Percentiles rank a stretch among this genome's conserved stretches.
phyloP scores from a whole-genome alignment of 2,329 filamentous ascomycete species.

The Pestalotiopsis sp. region DNA sequence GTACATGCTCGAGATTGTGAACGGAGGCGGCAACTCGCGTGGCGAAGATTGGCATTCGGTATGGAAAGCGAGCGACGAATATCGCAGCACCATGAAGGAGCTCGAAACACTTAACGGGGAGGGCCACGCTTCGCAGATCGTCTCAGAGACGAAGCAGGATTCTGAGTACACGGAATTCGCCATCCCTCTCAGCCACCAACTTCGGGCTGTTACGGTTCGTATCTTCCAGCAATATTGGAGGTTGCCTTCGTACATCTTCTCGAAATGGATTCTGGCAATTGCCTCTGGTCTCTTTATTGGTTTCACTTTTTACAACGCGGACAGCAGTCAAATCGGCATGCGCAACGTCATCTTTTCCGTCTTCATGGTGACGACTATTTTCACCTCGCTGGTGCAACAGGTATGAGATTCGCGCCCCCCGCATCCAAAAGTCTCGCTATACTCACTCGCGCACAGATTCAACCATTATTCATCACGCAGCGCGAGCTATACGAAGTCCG shows the following conservation, averaged over 20 bases:
- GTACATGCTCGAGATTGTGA: slow-evolving; percentile 57
- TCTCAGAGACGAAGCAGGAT: slow-evolving; percentile 19
- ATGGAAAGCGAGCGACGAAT: slow-evolving; percentile 57
- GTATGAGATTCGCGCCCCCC: background rate
- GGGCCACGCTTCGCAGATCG: background rate
- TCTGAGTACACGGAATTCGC: slow-evolving; percentile 68
- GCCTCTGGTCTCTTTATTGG: slow-evolving; percentile 65
- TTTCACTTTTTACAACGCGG: slow-evolving; percentile 67
- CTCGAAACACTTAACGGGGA: slow-evolving; percentile 13
- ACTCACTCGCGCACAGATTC: slow-evolving; percentile 50
- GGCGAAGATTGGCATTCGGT: slow-evolving; percentile 36
- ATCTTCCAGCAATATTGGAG: slow-evolving; percentile 87
- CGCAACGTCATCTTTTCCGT: slow-evolving; percentile 75
- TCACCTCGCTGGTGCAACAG: slow-evolving; percentile 67
- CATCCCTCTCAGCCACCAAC: slow-evolving; percentile 69
- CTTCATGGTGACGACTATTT: slow-evolving; percentile 78
- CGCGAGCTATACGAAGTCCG: slow-evolving; percentile 78
- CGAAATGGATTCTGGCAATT: slow-evolving; percentile 66
- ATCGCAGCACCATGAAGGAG: slow-evolving; percentile 15
- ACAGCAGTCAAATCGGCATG: slow-evolving; percentile 65
- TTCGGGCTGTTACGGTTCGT: slow-evolving; percentile 65
- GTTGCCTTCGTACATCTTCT: slow-evolving; percentile 76
- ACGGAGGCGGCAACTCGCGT: slow-evolving; percentile 48
- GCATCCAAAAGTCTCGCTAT: background rate
- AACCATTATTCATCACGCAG: slow-evolving; percentile 77